Conservation (phyloP, 176 grass and related monocot genomes). For the Musa itinerans region DNA sequence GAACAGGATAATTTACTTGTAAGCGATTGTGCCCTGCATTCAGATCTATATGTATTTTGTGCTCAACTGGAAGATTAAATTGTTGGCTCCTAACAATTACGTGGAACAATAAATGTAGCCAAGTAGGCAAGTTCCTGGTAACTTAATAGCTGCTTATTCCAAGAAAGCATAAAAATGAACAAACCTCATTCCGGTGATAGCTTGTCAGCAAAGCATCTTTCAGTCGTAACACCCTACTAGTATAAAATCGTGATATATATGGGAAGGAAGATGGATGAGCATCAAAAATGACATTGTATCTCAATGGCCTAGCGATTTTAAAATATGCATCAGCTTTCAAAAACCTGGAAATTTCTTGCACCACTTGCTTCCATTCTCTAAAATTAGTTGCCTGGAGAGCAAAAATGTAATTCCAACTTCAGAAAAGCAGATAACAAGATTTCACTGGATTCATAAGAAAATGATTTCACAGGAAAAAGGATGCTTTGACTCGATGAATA, state of each 20-base stretch:
- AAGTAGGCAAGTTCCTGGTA: neutral
- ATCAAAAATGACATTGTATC: constrained; percentile 74
- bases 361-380: constrained; percentile 94
- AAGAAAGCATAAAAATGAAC: neutral
- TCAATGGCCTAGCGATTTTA: constrained; percentile 56
- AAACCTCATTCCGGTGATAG: constrained; percentile 79
- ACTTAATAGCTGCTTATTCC: neutral
- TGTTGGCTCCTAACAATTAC: neutral
- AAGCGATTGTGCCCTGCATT: neutral
- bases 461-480: neutral
- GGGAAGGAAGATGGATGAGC: constrained; percentile 58
- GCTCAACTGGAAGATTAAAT: neutral
- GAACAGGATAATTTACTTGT: constrained; percentile 2
- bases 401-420: constrained; percentile 7
- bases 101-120: neutral
- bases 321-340: constrained; percentile 78
- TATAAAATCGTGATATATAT: constrained; percentile 66
- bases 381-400: constrained; percentile 65
- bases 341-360: constrained; percentile 72
- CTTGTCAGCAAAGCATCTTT: constrained; percentile 92
- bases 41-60: neutral
- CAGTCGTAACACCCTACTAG: constrained; percentile 67
- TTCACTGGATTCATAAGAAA: neutral
- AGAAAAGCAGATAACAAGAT: neutral
- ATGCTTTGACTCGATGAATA: neutral